Percentiles rank a stretch among this genome's conserved stretches.
Evolutionary conservation across 129 eudicot genomes (phyloP).

Genomic region (Saussurea involucrata): DNA sequence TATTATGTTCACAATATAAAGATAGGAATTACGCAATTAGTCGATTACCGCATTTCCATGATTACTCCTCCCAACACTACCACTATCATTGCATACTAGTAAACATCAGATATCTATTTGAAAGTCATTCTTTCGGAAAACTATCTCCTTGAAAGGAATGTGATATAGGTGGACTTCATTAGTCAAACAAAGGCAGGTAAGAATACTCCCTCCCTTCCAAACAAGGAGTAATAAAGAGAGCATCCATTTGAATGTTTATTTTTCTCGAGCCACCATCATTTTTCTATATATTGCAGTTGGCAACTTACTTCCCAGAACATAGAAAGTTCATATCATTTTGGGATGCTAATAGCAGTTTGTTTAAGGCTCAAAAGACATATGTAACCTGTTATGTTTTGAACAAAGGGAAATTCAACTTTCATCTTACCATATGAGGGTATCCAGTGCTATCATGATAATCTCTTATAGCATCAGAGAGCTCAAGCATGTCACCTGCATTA

Average conservation of each 20-base stretch:
- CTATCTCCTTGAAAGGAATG: neutral
- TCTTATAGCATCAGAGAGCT: conserved; percentile 94
- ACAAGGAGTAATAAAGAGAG: neutral
- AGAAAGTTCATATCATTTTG: neutral
- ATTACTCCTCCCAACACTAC: conserved; percentile 6
- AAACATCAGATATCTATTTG: neutral
- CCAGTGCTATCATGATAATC: conserved; percentile 88
- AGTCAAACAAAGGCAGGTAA: neutral
- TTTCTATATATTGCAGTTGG: neutral
- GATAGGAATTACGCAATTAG: conserved; percentile 5
- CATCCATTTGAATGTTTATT: neutral
- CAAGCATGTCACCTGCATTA: conserved; percentile 84
- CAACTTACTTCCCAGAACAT: neutral
- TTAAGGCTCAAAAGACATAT: neutral
- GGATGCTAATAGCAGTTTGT: neutral
- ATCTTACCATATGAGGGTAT: conserved; percentile 77
- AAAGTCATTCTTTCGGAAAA: neutral
- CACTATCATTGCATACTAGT: neutral
- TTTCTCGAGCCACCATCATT: neutral
- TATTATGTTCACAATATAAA: neutral
- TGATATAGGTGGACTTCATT: neutral
- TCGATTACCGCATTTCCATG: conserved; percentile 7
- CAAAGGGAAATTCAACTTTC: conserved; percentile 1
- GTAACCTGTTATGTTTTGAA: neutral
- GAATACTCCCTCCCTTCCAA: neutral